Percentiles rank a stretch among this genome's conserved stretches.
Evolutionary conservation across 2,329 filamentous ascomycete genomes (phyloP).

Genomic region (Penicillium corylophilum): DNA sequence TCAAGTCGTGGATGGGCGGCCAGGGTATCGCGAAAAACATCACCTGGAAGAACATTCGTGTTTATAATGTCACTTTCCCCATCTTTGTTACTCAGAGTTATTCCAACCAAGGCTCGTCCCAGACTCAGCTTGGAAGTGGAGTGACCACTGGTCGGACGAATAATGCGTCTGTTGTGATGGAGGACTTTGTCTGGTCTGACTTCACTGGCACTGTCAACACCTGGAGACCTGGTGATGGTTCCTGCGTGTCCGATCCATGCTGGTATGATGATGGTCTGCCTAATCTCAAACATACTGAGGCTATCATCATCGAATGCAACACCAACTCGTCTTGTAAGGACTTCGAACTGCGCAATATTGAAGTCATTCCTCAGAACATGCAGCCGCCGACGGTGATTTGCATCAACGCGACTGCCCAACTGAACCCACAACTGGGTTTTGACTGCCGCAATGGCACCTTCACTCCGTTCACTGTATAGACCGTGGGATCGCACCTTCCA

Average conservation of each 20-base stretch:
- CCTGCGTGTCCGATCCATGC: conserved; percentile 45
- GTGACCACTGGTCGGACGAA: conserved; percentile 30
- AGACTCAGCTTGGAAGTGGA: conserved; percentile 27
- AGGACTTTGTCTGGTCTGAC: conserved; percentile 44
- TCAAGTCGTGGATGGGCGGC: conserved; percentile 48
- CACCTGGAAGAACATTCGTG: conserved; percentile 46
- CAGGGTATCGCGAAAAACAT: conserved; percentile 45
- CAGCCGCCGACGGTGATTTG: conserved; percentile 34
- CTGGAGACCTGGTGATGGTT: conserved; percentile 44
- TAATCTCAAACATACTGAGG: conserved; percentile 42
- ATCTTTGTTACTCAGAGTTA: conserved; percentile 51
- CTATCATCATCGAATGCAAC: conserved; percentile 45
- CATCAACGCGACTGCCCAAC: conserved; percentile 33
- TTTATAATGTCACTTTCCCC: conserved; percentile 48
- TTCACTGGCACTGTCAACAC: conserved; percentile 46
- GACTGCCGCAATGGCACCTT: conserved; percentile 38
- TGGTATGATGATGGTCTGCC: conserved; percentile 46
- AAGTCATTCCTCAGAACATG: conserved; percentile 33
- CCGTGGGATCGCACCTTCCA: not conserved
- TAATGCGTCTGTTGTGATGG: conserved; percentile 44
- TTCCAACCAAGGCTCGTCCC: conserved; percentile 39
- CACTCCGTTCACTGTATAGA: conserved; percentile 4
- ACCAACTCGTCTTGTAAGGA: conserved; percentile 40
- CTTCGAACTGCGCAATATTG: conserved; percentile 34
- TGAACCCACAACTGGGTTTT: conserved; percentile 39